Conservation (phyloP, 345 rosid genomes). For the Brassica juncea region DNA sequence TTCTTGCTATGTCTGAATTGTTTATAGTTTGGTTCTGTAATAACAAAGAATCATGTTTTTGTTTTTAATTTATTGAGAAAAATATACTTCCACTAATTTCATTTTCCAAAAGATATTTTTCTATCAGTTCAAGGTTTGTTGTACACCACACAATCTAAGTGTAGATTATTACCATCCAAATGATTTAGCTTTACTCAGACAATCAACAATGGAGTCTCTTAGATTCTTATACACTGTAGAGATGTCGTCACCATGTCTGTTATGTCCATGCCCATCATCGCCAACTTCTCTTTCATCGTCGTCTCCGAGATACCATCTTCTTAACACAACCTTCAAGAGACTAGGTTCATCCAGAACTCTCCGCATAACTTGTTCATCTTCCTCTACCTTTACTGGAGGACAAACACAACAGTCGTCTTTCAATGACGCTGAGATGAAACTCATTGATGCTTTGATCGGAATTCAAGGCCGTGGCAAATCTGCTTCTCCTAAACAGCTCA, state of each 20-base stretch:
- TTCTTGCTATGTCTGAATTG: too few species aligned
- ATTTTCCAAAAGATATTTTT: not conserved
- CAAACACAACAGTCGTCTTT: slow-evolving; percentile 47
- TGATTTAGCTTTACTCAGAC: not conserved
- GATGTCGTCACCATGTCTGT: slow-evolving; percentile 30
- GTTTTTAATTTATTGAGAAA: slow-evolving; percentile 3
- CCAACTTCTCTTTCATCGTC: slow-evolving; percentile 20
- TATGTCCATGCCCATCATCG: slow-evolving; percentile 33
- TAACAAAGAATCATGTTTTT: slow-evolving; percentile 17
- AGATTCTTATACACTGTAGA: slow-evolving; percentile 28
- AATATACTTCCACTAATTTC: slow-evolving; percentile 19
- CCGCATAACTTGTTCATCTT: slow-evolving; percentile 31
- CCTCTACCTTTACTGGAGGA: slow-evolving; percentile 31
- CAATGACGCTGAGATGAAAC: slow-evolving; percentile 64
- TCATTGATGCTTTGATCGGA: slow-evolving; percentile 81
- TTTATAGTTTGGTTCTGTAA: not conserved
- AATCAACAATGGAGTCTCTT: slow-evolving; percentile 28
- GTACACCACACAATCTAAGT: slow-evolving; percentile 38
- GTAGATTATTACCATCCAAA: not conserved
- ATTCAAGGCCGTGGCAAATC: slow-evolving; percentile 95
- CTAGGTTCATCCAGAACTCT: slow-evolving; percentile 7
- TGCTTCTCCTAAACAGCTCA: slow-evolving; percentile 75
- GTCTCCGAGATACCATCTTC: slow-evolving; percentile 22
- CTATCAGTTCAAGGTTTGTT: slow-evolving; percentile 12
- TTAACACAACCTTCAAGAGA: not conserved